Evolutionary conservation across 2,329 filamentous ascomycete species (phyloP).

Genomic region (Fusarium neocosmosporiellum): DNA sequence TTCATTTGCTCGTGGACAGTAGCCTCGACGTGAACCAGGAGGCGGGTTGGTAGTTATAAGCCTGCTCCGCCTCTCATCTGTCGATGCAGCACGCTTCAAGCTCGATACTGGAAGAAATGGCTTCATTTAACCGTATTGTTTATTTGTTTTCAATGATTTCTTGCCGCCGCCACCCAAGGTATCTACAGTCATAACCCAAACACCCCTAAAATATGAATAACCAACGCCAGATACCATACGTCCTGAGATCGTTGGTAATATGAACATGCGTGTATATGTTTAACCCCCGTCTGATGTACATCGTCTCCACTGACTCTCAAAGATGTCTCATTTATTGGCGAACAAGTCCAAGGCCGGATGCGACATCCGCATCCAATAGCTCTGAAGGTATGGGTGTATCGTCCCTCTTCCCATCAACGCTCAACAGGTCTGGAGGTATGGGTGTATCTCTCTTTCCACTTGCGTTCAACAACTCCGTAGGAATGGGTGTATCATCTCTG

Average conservation of each 20-base stretch:
- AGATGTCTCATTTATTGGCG: background rate
- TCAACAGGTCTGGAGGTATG: background rate
- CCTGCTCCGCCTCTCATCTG: background rate
- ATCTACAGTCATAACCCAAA: slow-evolving; percentile 16
- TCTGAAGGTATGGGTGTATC: background rate
- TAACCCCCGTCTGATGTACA: background rate
- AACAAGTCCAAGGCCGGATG: background rate
- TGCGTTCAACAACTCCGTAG: background rate
- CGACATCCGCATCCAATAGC: background rate
- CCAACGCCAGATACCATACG: slow-evolving; percentile 16
- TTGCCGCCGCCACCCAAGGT: slow-evolving; percentile 14
- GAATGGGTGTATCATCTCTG: background rate
- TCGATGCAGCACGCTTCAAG: background rate
- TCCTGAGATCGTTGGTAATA: slow-evolving; percentile 9
- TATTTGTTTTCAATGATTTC: slow-evolving; percentile 35
- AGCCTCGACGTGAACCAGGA: background rate
- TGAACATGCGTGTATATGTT: slow-evolving; percentile 10
- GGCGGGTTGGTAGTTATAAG: background rate
- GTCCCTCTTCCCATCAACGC: background rate
- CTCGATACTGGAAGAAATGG: background rate
- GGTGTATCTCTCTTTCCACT: background rate
- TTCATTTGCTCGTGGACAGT: background rate
- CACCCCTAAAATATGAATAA: background rate
- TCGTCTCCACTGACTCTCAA: background rate
- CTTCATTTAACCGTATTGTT: background rate